A percentile compares a stretch with the other conserved stretches of the same genome.
Evolutionary conservation across 345 rosid genomes (phyloP).

Genomic region (Eucalyptus polyanthemos): DNA sequence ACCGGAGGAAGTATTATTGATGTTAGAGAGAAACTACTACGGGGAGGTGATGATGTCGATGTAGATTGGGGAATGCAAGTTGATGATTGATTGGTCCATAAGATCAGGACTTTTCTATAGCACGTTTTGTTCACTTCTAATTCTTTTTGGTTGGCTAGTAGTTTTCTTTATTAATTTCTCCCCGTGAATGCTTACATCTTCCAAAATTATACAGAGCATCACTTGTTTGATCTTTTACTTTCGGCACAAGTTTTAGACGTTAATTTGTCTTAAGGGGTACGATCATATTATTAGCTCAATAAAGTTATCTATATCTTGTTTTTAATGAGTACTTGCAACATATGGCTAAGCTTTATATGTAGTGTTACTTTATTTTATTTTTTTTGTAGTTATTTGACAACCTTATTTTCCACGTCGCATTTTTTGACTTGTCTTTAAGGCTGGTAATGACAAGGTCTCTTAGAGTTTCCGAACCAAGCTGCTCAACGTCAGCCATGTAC

Average conservation of each 20-base stretch:
- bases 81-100: neutral
- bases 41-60: neutral
- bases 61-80: neutral
- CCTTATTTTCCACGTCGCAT: neutral
- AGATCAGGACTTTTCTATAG: neutral
- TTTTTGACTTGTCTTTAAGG: neutral
- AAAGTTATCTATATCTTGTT: neutral
- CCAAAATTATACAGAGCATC: neutral
- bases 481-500: conserved; percentile 22
- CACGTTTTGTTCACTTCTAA: neutral
- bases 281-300: neutral
- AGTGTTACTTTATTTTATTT: neutral
- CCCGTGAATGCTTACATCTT: neutral
- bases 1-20: neutral
- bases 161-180: neutral
- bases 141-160: neutral
- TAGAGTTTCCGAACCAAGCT: conserved; percentile 25
- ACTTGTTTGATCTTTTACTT: neutral
- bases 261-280: neutral
- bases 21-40: neutral
- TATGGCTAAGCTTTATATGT: neutral
- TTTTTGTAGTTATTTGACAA: neutral
- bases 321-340: neutral
- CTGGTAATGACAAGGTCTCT: conserved; percentile 9
- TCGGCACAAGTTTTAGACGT: neutral